phyloP scores from a whole-genome alignment of 2,329 filamentous ascomycete species.

The Fusarium sp. region DNA sequence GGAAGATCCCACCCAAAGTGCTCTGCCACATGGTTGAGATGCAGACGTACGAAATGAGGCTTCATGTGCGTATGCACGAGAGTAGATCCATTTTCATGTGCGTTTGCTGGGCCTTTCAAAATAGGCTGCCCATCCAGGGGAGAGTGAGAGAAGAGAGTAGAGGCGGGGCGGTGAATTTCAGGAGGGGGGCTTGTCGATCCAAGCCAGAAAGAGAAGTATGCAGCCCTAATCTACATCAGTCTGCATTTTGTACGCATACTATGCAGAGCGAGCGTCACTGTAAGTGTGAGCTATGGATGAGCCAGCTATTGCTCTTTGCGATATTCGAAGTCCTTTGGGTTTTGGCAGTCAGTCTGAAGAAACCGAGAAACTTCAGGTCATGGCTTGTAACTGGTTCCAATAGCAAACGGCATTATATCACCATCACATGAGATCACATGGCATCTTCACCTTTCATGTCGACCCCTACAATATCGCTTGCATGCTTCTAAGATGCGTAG shows the following conservation, averaged over 20 bases:
- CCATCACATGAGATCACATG: constrained; percentile 4
- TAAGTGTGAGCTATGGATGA: not conserved
- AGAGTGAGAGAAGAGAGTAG: constrained; percentile 8
- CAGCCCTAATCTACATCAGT: constrained; percentile 27
- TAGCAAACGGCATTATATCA: not conserved
- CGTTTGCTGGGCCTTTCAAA: constrained; percentile 1
- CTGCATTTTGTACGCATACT: constrained; percentile 1
- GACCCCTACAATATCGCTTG: not conserved
- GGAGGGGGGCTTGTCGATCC: constrained; percentile 20
- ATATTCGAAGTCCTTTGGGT: not conserved
- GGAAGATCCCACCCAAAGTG: constrained; percentile 14
- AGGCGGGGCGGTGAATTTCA: constrained; percentile 22
- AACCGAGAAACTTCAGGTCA: not conserved
- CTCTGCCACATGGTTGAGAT: constrained; percentile 7
- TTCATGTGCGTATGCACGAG: constrained; percentile 14
- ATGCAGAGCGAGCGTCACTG: not conserved
- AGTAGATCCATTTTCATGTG: constrained; percentile 11
- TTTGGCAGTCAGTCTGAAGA: not conserved
- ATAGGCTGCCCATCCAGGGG: not conserved
- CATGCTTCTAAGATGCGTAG: not conserved
- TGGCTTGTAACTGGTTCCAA: not conserved
- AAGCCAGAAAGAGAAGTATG: constrained; percentile 26
- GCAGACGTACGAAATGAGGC: constrained; percentile 24
- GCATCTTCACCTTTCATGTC: not conserved
- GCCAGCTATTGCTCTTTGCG: not conserved